Base-by-base conservation (phyloP, 306 rosid species). In the Rosa lucieae region DNA sequence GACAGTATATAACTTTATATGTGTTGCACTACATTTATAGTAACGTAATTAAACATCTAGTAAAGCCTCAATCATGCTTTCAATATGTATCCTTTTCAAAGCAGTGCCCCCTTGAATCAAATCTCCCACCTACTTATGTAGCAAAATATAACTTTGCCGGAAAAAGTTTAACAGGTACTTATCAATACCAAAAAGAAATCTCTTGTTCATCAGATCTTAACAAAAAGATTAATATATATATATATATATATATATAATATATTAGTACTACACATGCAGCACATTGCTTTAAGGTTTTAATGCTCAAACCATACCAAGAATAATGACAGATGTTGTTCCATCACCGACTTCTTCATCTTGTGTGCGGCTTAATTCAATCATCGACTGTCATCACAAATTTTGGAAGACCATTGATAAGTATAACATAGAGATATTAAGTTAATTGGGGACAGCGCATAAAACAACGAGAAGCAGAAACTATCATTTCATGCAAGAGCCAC, bases 311-410 rank as follows among this genome's bases (percentile, higher is more conserved):
- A 81, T 85, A 95, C 99, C 99, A 75, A 95, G 99, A 78, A 95
- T 91, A 61, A 95, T 95, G 77, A 95, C 99, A 47, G 98, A 95
- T 51, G 99, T 94, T 26, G 98, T 94, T 85, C 98, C 98, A 84
- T 94, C 98, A 73, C 98, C 98, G 4, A 94, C 98, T 92, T 94
- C 98, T 78, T 94, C 97, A 53, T 95, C 99, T 88, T 95, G 99
- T 39, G 98, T 90, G 67, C 99, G 98, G 79, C 99, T 95, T 76
- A 95, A 82, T 82, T 92, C 98, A 75, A 95, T 95, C 99, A 95
- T 95, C 5, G 99, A 95, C 98, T 94, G 85, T 44, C 73, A 79
- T 61, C 76, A 75, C 40, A 63, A 76, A 6, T 5, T 75, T 58
- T 47, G 46, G 20, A 26, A 44, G 71, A 59, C 44, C 32, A 61